Evolutionary conservation across 2,329 filamentous ascomycete species (phyloP), one percentile per base, ranked within the genome.

Genomic region (Aspergillus brasiliensis): DNA sequence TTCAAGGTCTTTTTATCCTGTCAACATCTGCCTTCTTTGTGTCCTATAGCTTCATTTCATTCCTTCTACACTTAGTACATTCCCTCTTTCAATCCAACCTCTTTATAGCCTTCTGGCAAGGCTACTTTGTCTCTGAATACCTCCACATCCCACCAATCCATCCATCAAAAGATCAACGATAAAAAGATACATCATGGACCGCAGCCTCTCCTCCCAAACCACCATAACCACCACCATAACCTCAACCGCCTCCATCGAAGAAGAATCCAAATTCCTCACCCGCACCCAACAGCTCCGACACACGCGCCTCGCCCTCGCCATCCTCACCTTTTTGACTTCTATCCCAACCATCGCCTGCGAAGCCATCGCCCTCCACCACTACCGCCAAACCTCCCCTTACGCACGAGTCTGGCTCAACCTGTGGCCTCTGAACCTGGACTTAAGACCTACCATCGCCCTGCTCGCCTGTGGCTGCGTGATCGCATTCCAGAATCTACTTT

Each of bases 371-470:
- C 65, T 77, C n/a, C 70, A 69, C 3, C 72, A 75, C 51, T 80
- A 80, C 62, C 72, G 72, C 13, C 57, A 61, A 13, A 80, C 78
- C 3, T 68, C 68, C n/a, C 63, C 70, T 19, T 78, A 72, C 60
- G 68, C 69, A 8, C 61, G 66, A 21, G 67, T 69, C 15, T 70
- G 73, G 44, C 65, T 81, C 5, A 68, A 71, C 21, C 68, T 80
- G 1, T 81, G 78, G 78, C 78, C 78, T 3, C 57, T 73, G 57
- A 75, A 79, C 58, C 63, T 80, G 49, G 77, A 80, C 59, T 31
- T 77, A 10, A 73, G 75, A 21, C 77, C 77, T 11, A 77, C 75
- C 0, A 67, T 75, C 17, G 75, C 73, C 15, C 63, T 74, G 0
- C 60, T 81, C 34, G 65, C 71, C 3, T 75, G 75, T 48, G 76